Base-by-base conservation (phyloP, 352 stramenopile genomes). In the Phytopythium oedochilum region DNA sequence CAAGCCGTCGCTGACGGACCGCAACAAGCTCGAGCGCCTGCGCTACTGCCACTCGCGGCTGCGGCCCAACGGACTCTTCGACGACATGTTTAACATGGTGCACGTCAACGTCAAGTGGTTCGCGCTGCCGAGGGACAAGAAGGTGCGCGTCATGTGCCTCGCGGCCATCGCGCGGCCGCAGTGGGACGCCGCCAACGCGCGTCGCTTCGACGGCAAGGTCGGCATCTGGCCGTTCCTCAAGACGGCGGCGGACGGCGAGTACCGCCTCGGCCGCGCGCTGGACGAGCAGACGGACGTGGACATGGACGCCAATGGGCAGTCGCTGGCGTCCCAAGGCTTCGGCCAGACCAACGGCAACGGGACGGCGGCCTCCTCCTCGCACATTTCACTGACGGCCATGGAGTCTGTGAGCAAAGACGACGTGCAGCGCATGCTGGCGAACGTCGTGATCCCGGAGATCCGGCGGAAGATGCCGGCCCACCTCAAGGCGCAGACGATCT, bases 101-200 rank as follows among this genome's bases (percentile, higher is more conserved):
- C 70, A 78, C 51, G 59, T 78, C 28, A 75, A 78, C 40, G 58
- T 75, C 50, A 82, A 82, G 51, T 78, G 71, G 71, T 70, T 76
- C 55, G 46, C 67, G 20, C 47, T 76, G 2, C 61, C 68, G 11
- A 48, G 61, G 17, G 63, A 75, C 38, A 71, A 67, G 35, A 71
- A 68, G 56, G 66, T 55, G 12, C 70, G 68, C 38, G 61, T 78
- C 22, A 82, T 82, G 72, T 76, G 70, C 46, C 67, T 82, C 43
- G 59, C 55, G 5, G 72, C 72, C 2, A 66, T 82, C 35, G 66
- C 72, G 8, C 47, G 68, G 14, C 71, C 72, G n/a, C 68, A 77
- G 26, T 82, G 62, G 60, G 67, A 78, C 32, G 51, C 53, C 3
- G 49, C 65, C 12, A 74, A 58, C 45, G 62, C 60, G 18, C 48